Conservation (phyloP, 2,329 filamentous ascomycete genomes). For the Talaromyces amestolkiae region DNA sequence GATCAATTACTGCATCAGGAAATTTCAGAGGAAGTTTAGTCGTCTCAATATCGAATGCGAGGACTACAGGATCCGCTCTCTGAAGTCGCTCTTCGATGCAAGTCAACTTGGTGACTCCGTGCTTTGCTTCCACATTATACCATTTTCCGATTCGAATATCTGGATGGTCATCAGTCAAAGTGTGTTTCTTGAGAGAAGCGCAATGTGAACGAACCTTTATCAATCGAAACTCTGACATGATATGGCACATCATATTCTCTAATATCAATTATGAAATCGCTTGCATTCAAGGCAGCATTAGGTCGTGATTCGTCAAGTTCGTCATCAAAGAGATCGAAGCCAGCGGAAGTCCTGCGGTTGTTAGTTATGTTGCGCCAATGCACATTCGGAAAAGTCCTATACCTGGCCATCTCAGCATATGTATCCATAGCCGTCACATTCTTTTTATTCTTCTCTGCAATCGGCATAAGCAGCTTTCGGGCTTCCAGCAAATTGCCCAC, state of each 20-base stretch:
- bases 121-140: slow-evolving; percentile 94
- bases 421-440: slow-evolving; percentile 96
- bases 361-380: slow-evolving; percentile 19
- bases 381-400: slow-evolving; percentile 15
- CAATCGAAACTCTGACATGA: slow-evolving; percentile 97
- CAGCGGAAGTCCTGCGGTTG: slow-evolving; percentile 63
- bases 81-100: slow-evolving; percentile 84
- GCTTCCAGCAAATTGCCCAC: slow-evolving; percentile 83
- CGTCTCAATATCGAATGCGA: slow-evolving; percentile 99
- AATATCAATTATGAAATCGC: slow-evolving; percentile 97
- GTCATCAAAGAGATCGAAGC: slow-evolving; percentile 93
- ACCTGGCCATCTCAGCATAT: slow-evolving; percentile 94
- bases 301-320: slow-evolving; percentile 79
- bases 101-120: slow-evolving; percentile 77
- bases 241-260: slow-evolving; percentile 99
- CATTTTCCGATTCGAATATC: slow-evolving; percentile 95
- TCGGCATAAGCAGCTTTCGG: slow-evolving; percentile 76
- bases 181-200: not conserved
- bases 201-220: slow-evolving; percentile 61
- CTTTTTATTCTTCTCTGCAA: slow-evolving; percentile 96
- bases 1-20: slow-evolving; percentile 88
- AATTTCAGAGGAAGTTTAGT: slow-evolving; percentile 95
- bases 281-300: slow-evolving; percentile 80
- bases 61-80: slow-evolving; percentile 92
- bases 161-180: slow-evolving; percentile 39